These are phyloP conservation scores for Penicillium vulpinum DNA, from an alignment of 2,329 filamentous ascomycete genomes.

Conservation along the genomic window DNA sequence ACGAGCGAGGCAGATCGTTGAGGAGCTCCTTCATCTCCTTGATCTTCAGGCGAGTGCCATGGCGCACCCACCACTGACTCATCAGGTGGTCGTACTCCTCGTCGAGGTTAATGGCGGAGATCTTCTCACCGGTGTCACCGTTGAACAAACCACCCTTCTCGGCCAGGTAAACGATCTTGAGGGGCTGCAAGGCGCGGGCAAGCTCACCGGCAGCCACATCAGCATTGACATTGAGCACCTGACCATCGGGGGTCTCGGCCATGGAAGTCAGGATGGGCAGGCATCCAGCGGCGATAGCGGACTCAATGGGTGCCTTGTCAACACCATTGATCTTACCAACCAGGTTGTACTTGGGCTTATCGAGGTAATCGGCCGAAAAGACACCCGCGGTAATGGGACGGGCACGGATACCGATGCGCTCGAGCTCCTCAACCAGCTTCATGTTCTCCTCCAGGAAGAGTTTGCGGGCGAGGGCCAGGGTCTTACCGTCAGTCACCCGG, in stretches of 20 bases:
- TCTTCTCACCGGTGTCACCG: constrained; percentile 89
- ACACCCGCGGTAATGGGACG: constrained; percentile 87
- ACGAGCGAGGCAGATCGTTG: constrained; percentile 82
- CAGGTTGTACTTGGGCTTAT: constrained; percentile 93
- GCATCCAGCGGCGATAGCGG: constrained; percentile 85
- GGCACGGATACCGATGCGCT: constrained; percentile 84
- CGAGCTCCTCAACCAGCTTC: constrained; percentile 84
- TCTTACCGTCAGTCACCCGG: constrained; percentile 92
- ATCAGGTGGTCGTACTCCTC: constrained; percentile 94
- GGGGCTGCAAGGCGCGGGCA: constrained; percentile 80
- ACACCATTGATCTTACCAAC: constrained; percentile 95
- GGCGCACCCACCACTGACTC: constrained; percentile 91
- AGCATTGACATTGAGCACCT: constrained; percentile 95
- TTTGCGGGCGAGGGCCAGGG: constrained; percentile 82
- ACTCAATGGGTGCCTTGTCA: constrained; percentile 85
- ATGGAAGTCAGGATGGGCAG: constrained; percentile 94
- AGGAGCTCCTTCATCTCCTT: constrained; percentile 94
- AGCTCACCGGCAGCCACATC: constrained; percentile 95
- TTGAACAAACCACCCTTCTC: constrained; percentile 97
- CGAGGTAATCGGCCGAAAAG: constrained; percentile 89
- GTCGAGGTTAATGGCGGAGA: constrained; percentile 95
- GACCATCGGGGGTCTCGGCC: constrained; percentile 88
- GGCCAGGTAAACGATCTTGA: constrained; percentile 98
- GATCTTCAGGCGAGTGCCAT: constrained; percentile 94
- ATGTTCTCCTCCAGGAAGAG: constrained; percentile 95